phyloP scores from a whole-genome alignment of 495 filamentous ascomycete species.

The Sordaria brevicollis region DNA sequence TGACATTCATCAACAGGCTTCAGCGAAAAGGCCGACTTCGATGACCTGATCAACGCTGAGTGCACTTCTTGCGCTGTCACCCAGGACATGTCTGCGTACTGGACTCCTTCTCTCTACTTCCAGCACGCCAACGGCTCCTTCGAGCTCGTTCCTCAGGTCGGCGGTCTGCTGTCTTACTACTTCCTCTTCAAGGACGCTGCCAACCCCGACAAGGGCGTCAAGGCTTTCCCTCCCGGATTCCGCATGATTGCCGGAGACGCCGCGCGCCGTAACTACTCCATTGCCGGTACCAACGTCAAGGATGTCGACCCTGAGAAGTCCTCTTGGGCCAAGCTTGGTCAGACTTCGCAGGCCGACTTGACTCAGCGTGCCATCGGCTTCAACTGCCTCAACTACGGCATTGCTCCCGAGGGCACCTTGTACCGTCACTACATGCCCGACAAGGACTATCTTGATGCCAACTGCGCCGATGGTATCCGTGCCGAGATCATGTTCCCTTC shows the following conservation, averaged over 20 bases:
- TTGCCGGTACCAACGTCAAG: conserved; percentile 30
- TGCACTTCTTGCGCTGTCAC: conserved; percentile 57
- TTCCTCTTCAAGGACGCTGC: conserved; percentile 45
- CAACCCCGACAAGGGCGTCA: conserved; percentile 40
- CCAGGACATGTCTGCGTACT: conserved; percentile 61
- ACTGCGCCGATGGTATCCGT: conserved; percentile 68
- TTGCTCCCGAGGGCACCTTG: conserved; percentile 54
- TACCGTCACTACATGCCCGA: conserved; percentile 71
- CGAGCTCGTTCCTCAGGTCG: conserved; percentile 41
- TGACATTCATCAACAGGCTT: conserved; percentile 32
- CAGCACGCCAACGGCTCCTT: conserved; percentile 34
- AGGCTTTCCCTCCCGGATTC: conserved; percentile 70
- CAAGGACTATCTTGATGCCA: conserved; percentile 63
- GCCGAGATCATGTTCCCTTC: conserved; percentile 84
- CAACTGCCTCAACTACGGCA: conserved; percentile 77
- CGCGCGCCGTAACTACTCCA: conserved; percentile 57
- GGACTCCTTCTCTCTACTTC: conserved; percentile 58
- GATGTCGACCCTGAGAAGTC: conserved; percentile 66
- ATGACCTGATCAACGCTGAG: conserved; percentile 38
- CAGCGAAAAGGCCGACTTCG: conserved; percentile 30
- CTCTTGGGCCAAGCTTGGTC: conserved; percentile 46
- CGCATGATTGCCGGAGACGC: conserved; percentile 77
- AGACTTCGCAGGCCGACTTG: conserved; percentile 54
- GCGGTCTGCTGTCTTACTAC: conserved; percentile 68
- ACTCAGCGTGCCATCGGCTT: conserved; percentile 79